Percentiles rank a stretch among this genome's conserved stretches.
Evolutionary conservation across 345 rosid species (phyloP).

Genomic region (Gossypioides kirkii): DNA sequence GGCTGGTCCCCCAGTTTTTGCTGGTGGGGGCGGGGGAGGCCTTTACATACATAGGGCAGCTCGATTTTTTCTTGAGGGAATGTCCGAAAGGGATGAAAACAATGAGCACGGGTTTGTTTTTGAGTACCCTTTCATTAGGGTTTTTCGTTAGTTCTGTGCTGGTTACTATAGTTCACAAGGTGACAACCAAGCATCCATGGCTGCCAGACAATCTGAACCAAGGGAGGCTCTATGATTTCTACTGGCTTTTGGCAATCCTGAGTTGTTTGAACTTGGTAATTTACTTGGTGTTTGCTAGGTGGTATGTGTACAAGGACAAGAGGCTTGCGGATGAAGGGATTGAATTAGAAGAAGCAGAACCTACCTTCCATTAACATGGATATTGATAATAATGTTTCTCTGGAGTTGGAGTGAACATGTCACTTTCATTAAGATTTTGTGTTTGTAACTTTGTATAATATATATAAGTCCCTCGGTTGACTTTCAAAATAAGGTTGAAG

Average conservation of each 20-base stretch:
- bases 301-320: conserved; percentile 95
- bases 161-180: conserved; percentile 66
- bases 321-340: conserved; percentile 66
- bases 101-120: conserved; percentile 85
- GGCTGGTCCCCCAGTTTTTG: conserved; percentile 76
- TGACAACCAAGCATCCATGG: conserved; percentile 63
- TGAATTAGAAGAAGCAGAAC: conserved; percentile 54
- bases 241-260: conserved; percentile 71
- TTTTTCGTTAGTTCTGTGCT: conserved; percentile 73
- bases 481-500: conserved; percentile 8
- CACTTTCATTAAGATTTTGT: conserved; percentile 5
- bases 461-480: background rate
- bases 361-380: conserved; percentile 30
- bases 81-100: conserved; percentile 99
- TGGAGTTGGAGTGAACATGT: background rate
- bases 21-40: conserved; percentile 92
- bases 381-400: background rate
- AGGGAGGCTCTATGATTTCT: conserved; percentile 77
- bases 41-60: conserved; percentile 74
- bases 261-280: conserved; percentile 54
- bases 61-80: conserved; percentile 87
- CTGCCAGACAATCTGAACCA: conserved; percentile 72
- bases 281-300: conserved; percentile 53
- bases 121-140: conserved; percentile 85
- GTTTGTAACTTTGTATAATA: background rate